Conservation (phyloP, 768 basidiomycete genomes). For the Calocera viscosa region DNA sequence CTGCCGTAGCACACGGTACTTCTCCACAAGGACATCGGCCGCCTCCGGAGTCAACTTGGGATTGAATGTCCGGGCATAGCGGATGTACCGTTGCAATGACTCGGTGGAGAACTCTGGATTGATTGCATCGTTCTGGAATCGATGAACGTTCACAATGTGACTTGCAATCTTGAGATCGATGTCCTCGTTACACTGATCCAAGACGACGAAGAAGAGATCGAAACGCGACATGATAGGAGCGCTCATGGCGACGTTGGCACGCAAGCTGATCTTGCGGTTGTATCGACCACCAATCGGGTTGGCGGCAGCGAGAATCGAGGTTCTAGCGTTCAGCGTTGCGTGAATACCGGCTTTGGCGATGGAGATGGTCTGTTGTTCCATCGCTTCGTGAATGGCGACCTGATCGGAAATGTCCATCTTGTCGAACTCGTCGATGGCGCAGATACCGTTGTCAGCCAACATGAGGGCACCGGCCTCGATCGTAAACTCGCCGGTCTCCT, state of each 20-base stretch:
- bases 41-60: conserved; percentile 96
- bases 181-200: conserved; percentile 91
- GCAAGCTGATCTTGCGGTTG: conserved; percentile 81
- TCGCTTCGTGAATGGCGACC: conserved; percentile 98
- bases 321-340: conserved; percentile 93
- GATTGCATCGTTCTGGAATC: conserved; percentile 88
- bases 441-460: conserved; percentile 98
- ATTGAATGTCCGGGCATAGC: conserved; percentile 93
- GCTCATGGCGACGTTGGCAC: conserved; percentile 93
- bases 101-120: conserved; percentile 96
- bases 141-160: conserved; percentile 96
- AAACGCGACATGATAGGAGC: conserved; percentile 99
- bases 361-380: conserved; percentile 99
- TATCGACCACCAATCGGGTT: conserved; percentile 97
- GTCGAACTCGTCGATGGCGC: conserved; percentile 99
- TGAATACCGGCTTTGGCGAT: conserved; percentile 99
- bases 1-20: conserved; percentile 81
- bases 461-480: conserved; percentile 98
- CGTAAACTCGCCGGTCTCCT: conserved; percentile 98
- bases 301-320: conserved; percentile 93
- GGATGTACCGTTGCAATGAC: conserved; percentile 89
- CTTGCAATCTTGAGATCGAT: conserved; percentile 86
- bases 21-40: conserved; percentile 84
- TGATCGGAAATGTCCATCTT: conserved; percentile 99
- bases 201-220: conserved; percentile 93